Evolutionary conservation across 1,284 basidiomycete species (phyloP).

Genomic region (Marasmius oreades): DNA sequence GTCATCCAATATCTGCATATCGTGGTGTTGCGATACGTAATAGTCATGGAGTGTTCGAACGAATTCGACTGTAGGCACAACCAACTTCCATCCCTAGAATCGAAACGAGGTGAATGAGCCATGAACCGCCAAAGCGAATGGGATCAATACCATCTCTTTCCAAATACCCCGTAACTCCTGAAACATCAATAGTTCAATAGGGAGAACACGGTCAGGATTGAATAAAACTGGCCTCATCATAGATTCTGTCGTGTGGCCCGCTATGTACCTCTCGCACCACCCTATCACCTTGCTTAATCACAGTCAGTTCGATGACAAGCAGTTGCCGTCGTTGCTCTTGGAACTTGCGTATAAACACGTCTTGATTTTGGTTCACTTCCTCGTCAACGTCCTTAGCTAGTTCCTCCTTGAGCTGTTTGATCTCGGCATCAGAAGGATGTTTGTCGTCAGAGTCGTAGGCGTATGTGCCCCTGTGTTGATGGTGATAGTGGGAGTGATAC

Average conservation of each 20-base stretch:
- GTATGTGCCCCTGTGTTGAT: no score
- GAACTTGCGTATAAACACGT: constrained; percentile 18
- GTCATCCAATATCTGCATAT: constrained; percentile 1
- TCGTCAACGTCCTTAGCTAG: not conserved
- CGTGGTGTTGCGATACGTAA: constrained; percentile 1
- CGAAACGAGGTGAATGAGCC: not conserved
- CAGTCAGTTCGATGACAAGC: constrained; percentile 5
- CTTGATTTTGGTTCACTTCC: constrained; percentile 15
- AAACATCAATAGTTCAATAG: not conserved
- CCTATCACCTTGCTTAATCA: constrained; percentile 13
- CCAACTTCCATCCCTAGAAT: constrained; percentile 7
- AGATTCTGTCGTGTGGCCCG: constrained; percentile 18
- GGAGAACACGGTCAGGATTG: not conserved
- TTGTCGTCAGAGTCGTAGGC: no score
- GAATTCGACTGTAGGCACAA: constrained; percentile 8
- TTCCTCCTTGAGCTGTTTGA: not conserved
- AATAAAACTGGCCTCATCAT: constrained; percentile 5
- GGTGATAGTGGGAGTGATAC: no score
- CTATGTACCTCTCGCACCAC: constrained; percentile 15
- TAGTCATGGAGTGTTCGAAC: constrained; percentile 8
- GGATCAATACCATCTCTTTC: constrained; percentile 22
- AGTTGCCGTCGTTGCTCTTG: constrained; percentile 14
- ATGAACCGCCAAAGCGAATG: not conserved
- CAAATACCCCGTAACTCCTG: constrained; percentile 21
- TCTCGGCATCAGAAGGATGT: not conserved